Base-by-base conservation (phyloP, 23 red algal species). In the Agarophyton chilense region DNA sequence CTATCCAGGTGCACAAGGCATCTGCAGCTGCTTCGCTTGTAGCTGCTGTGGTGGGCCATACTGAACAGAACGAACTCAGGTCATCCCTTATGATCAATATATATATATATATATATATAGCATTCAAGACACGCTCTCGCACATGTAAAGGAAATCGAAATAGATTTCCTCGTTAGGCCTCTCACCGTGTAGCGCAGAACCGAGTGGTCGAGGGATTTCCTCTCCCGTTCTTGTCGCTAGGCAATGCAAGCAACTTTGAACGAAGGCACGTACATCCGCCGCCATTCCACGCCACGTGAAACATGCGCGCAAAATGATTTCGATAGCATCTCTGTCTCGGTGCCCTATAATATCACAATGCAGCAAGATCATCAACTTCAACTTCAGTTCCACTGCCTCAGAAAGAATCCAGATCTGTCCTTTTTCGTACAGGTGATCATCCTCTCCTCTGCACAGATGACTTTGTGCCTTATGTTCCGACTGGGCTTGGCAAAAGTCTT, bases 91-190 rank as follows among this genome's bases (percentile, higher is more conserved):
- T 22, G 3, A 80, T 55, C 22, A 80, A 50, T 1, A 36, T 36
- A 56, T 90, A 90, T 39, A 61, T 45, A 18, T 29, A 1, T 8
- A 33, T 53, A n/a, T n/a, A n/a, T n/a, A n/a, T n/a, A n/a, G n/a
- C n/a, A n/a, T n/a, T n/a, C n/a, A n/a, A 29, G n/a, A 39, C 18
- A 44, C 77, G 56, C 86, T 79, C 13, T 78, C 58, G 10, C 52
- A 72, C 8, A 65, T 10, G 22, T 51, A 79, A 12, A 90, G 22
- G 55, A 67, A 90, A 50, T 90, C 86, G 61, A 90, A 68, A 26
- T 90, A 53, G 25, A 90, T 10, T 43, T 68, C 52, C 21, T 90
- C 86, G 45, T 90, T 90, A 12, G 86, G 86, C 18, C 46, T 24
- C 19, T 52, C 38, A 33, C 72, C 86, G 34, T 90, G 38, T 26